A percentile compares a stretch with the other conserved stretches of the same genome.
These are phyloP conservation scores for Chlamydomonas applanata DNA, from an alignment of 139 green algal species.

Conservation along the genomic window DNA sequence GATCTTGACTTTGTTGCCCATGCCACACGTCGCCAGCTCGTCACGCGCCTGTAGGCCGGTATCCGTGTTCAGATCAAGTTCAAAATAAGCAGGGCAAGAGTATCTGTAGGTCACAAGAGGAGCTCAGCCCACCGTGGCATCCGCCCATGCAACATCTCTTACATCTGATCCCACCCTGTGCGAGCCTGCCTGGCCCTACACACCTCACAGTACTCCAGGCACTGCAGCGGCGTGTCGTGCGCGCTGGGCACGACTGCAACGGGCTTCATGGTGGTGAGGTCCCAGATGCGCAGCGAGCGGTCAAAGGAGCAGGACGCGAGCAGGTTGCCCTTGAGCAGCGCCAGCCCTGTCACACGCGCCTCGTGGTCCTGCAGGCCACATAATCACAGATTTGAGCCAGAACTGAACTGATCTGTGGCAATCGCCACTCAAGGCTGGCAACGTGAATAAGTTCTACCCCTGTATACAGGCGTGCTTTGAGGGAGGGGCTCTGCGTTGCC, in stretches of 20 bases:
- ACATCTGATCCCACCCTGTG: no score
- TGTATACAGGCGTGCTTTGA: no score
- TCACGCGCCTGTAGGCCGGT: conserved; percentile 15
- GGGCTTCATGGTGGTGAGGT: conserved; percentile 64
- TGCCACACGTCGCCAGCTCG: conserved; percentile 55
- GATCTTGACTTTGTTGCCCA: conserved; percentile 63
- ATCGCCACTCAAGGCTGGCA: no score
- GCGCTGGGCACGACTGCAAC: conserved; percentile 40
- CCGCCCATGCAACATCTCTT: no score
- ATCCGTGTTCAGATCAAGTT: no score
- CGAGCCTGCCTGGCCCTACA: not conserved
- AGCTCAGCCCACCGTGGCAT: no score
- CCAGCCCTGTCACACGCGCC: conserved; percentile 47
- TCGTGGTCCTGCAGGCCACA: conserved; percentile 27
- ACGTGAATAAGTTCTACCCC: no score
- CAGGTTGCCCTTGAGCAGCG: conserved; percentile 39
- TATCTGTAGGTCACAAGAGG: no score
- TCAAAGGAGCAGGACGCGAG: conserved; percentile 52
- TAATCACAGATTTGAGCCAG: no score
- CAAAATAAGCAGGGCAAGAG: conserved; percentile 48
- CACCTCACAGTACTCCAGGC: conserved; percentile 36
- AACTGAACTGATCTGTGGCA: no score
- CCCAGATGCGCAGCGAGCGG: conserved; percentile 64
- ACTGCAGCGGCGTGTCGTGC: conserved; percentile 53
- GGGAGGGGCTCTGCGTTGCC: no score